Evolutionary conservation across 2,329 filamentous ascomycete species (phyloP).

Genomic region (Monilinia laxa): DNA sequence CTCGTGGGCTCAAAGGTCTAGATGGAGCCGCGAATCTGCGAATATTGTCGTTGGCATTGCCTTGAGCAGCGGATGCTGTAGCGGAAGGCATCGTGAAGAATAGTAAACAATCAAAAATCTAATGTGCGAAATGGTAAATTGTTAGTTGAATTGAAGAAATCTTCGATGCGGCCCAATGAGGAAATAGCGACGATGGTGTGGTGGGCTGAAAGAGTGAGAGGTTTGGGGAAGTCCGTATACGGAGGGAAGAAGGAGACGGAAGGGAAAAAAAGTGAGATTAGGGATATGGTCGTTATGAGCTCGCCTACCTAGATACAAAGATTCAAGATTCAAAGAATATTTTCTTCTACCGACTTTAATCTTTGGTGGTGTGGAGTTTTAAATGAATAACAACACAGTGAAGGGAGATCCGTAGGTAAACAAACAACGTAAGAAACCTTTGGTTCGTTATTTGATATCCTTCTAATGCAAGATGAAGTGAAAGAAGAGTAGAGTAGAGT

Average conservation of each 20-base stretch:
- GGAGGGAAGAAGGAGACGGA: constrained; percentile 9
- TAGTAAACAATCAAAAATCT: constrained; percentile 19
- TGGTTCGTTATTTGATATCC: not conserved
- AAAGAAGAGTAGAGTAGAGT: not conserved
- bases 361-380: constrained; percentile 6
- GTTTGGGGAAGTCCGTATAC: constrained; percentile 23
- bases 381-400: constrained; percentile 2
- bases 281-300: not conserved
- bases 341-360: constrained; percentile 12
- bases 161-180: constrained; percentile 1
- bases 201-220: not conserved
- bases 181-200: constrained; percentile 10
- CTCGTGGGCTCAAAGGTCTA: constrained; percentile 84
- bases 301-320: not conserved
- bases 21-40: constrained; percentile 91
- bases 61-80: constrained; percentile 45
- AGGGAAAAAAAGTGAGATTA: not conserved
- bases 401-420: constrained; percentile 8
- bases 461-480: too few species aligned
- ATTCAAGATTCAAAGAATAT: constrained; percentile 4
- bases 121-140: constrained; percentile 19
- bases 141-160: constrained; percentile 31
- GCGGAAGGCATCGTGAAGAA: constrained; percentile 24
- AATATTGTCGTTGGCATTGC: constrained; percentile 94
- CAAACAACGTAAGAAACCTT: not conserved